Percentiles rank a stretch among this genome's conserved stretches.
Conservation (phyloP, 495 filamentous ascomycete species). For the Evernia prunastri region DNA sequence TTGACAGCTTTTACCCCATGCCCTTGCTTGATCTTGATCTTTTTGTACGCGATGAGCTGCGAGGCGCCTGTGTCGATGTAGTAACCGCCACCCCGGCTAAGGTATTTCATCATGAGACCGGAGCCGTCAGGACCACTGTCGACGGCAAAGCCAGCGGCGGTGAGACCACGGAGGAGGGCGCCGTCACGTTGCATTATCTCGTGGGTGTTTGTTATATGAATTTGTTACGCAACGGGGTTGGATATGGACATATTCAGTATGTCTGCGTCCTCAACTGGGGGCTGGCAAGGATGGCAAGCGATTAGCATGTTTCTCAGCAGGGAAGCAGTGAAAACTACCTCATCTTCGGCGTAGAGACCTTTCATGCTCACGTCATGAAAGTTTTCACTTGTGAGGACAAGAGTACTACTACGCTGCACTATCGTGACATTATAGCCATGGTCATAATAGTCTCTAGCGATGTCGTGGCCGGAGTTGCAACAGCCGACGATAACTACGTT, state of each 20-base stretch:
- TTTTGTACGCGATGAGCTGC: constrained; percentile 64
- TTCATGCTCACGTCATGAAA: constrained; percentile 47
- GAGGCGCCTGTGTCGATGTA: constrained; percentile 71
- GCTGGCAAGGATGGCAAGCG: too few species aligned
- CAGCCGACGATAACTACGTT: constrained; percentile 61
- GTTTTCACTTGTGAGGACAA: constrained; percentile 53
- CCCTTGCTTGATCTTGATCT: constrained; percentile 69
- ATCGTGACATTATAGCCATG: constrained; percentile 74
- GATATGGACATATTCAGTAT: constrained; percentile 17
- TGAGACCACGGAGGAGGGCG: constrained; percentile 40
- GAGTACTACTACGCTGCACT: constrained; percentile 70
- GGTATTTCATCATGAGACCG: constrained; percentile 65
- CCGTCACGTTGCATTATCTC: constrained; percentile 18
- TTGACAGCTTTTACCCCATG: constrained; percentile 55
- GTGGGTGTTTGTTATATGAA: constrained; percentile 13
- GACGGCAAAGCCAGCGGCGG: constrained; percentile 59
- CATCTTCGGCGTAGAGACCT: constrained; percentile 56
- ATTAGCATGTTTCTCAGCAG: too few species aligned
- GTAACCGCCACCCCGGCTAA: constrained; percentile 69
- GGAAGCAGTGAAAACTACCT: too few species aligned
- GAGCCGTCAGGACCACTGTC: constrained; percentile 58
- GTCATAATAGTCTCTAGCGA: constrained; percentile 73
- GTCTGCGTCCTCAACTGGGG: constrained; percentile 23
- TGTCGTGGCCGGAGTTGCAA: constrained; percentile 78
- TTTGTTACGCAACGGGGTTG: constrained; percentile 10